A percentile compares a stretch with the other conserved stretches of the same genome.
Conservation (phyloP, 225 moss, liverwort and hornwort genomes). For the Polytrichum formosum region DNA sequence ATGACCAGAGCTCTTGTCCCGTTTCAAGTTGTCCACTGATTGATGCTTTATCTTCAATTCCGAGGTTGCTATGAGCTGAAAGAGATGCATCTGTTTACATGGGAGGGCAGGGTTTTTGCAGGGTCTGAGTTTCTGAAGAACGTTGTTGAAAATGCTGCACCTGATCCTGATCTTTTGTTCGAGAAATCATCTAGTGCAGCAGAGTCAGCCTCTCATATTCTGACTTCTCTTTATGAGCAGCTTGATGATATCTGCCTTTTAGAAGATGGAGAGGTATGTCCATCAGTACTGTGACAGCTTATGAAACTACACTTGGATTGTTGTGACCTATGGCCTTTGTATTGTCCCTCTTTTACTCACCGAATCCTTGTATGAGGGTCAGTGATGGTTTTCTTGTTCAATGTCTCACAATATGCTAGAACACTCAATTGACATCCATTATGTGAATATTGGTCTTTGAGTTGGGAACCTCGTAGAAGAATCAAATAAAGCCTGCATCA, state of each 20-base stretch:
- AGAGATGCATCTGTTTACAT: slow-evolving; percentile 18
- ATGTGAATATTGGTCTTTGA: too few species aligned
- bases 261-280: slow-evolving; percentile 85
- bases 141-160: slow-evolving; percentile 74
- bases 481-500: too few species aligned
- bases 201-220: slow-evolving; percentile 80
- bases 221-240: slow-evolving; percentile 78
- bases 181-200: slow-evolving; percentile 62
- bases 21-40: too few species aligned
- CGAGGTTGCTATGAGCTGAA: not conserved
- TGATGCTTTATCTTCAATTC: too few species aligned
- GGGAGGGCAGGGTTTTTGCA: slow-evolving; percentile 78
- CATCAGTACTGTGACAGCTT: not conserved
- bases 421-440: too few species aligned
- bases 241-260: slow-evolving; percentile 84
- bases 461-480: too few species aligned
- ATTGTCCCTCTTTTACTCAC: not conserved
- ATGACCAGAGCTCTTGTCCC: too few species aligned
- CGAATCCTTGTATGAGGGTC: too few species aligned
- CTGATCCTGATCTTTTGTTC: slow-evolving; percentile 58
- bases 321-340: not conserved
- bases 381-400: too few species aligned
- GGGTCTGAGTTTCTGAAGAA: slow-evolving; percentile 92
- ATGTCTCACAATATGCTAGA: too few species aligned
- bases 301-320: not conserved